Conservation (phyloP, 31 red algal species). For the Pterothamnion heteromorphum region DNA sequence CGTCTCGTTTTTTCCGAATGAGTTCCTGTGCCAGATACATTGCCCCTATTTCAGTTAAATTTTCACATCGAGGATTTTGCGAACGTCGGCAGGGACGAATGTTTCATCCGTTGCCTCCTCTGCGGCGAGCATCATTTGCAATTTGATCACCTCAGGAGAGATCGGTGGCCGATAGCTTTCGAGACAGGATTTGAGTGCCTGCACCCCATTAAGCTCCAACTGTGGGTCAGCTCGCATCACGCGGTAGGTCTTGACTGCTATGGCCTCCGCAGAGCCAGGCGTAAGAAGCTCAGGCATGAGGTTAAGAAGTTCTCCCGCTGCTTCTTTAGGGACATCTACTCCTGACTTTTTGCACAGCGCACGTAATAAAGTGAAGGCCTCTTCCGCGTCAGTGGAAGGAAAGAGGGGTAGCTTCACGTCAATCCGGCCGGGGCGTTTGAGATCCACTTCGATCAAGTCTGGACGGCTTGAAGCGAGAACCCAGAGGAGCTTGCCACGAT, state of each 20-base stretch:
- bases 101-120: neutral
- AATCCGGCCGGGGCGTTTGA: neutral
- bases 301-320: neutral
- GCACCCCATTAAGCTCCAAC: neutral
- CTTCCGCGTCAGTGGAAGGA: neutral
- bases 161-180: neutral
- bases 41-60: neutral
- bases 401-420: constrained; percentile 11
- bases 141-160: neutral
- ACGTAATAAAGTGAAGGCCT: neutral
- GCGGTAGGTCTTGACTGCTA: constrained; percentile 21
- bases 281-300: neutral
- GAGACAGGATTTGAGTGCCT: neutral
- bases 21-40: neutral
- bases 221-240: neutral
- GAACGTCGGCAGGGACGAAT: neutral
- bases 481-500: neutral
- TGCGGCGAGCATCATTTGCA: neutral
- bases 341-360: neutral
- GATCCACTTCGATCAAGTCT: constrained; percentile 21
- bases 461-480: constrained; percentile 4
- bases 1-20: neutral
- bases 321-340: neutral
- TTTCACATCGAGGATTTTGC: neutral
- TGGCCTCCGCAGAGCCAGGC: neutral